Evolutionary conservation across 1,139 yeast species (phyloP).

Genomic region (Geotrichum bryndzae): DNA sequence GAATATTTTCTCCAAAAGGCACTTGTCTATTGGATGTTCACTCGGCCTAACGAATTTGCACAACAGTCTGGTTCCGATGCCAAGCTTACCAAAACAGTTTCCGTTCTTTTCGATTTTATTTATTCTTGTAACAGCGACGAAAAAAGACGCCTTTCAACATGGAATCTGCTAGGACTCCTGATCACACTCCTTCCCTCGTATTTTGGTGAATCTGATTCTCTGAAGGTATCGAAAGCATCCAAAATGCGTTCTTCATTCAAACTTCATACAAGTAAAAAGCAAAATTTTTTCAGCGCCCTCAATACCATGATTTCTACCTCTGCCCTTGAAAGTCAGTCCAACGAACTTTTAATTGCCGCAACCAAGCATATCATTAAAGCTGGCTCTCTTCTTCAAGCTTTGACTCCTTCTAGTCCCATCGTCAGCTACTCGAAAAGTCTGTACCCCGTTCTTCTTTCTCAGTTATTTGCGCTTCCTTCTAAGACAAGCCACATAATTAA

Average conservation of each 20-base stretch:
- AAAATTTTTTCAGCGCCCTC: slow-evolving; percentile 3
- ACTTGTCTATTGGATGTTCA: slow-evolving; percentile 45
- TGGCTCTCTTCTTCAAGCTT: slow-evolving; percentile 5
- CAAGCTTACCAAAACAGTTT: slow-evolving; percentile 4
- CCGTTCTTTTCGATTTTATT: slow-evolving; percentile 15
- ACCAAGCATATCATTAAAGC: slow-evolving; percentile 13
- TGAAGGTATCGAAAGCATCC: neutral
- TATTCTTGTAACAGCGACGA: slow-evolving; percentile 15
- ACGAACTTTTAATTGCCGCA: slow-evolving; percentile 1
- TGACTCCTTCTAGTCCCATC: slow-evolving; percentile 12
- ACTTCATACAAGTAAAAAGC: slow-evolving; percentile 8
- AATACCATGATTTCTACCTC: neutral
- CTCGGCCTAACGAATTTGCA: slow-evolving; percentile 9
- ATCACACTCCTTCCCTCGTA: slow-evolving; percentile 12
- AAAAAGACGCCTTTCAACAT: slow-evolving; percentile 13
- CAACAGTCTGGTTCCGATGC: slow-evolving; percentile 9
- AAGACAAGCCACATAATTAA: slow-evolving; percentile 7
- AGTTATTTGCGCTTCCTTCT: slow-evolving; percentile 15
- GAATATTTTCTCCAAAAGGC: slow-evolving; percentile 47
- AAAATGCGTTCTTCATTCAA: slow-evolving; percentile 4
- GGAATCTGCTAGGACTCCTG: slow-evolving; percentile 15
- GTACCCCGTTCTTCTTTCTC: slow-evolving; percentile 12
- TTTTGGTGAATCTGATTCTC: slow-evolving; percentile 2
- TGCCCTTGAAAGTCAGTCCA: neutral
- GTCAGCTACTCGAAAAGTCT: slow-evolving; percentile 16